Percentiles rank a stretch among this genome's conserved stretches.
Conservation (phyloP, 768 basidiomycete species). For the Rhizopogon roseolus region DNA sequence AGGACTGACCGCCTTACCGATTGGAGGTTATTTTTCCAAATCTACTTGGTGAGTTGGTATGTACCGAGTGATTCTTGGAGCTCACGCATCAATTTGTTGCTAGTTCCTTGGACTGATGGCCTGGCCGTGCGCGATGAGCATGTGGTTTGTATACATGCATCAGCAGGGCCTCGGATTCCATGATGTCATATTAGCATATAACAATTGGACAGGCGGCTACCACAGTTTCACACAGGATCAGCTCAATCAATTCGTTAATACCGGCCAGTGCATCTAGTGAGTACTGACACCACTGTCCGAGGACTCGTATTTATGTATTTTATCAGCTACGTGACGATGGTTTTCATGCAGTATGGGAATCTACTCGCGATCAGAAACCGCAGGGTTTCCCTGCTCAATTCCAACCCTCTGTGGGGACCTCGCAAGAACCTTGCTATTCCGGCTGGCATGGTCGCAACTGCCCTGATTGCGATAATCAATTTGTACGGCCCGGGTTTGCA, state of each 20-base stretch:
- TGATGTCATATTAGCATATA: conserved; percentile 36
- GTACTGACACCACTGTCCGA: conserved; percentile 8
- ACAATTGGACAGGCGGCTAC: conserved; percentile 34
- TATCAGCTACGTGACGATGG: conserved; percentile 42
- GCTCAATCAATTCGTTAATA: conserved; percentile 30
- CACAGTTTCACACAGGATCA: conserved; percentile 25
- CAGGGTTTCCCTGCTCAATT: conserved; percentile 37
- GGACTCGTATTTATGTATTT: neutral
- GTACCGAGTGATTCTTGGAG: neutral
- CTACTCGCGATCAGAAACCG: conserved; percentile 41
- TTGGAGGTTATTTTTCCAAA: conserved; percentile 44
- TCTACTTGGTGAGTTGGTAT: conserved; percentile 34
- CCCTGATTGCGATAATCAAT: conserved; percentile 38
- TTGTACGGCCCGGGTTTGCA: conserved; percentile 41
- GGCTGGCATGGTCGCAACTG: conserved; percentile 34
- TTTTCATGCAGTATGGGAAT: conserved; percentile 39
- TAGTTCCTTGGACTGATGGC: conserved; percentile 42
- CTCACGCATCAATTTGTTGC: conserved; percentile 2
- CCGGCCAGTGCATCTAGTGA: conserved; percentile 44
- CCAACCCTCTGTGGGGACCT: conserved; percentile 40
- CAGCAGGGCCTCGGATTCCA: conserved; percentile 33
- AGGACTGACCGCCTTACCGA: conserved; percentile 46
- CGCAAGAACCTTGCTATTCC: conserved; percentile 38
- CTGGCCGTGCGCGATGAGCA: conserved; percentile 41
- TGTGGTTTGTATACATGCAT: conserved; percentile 36